phyloP scores from a whole-genome alignment of 2,329 filamentous ascomycete species.

The Fusarium burgessii region DNA sequence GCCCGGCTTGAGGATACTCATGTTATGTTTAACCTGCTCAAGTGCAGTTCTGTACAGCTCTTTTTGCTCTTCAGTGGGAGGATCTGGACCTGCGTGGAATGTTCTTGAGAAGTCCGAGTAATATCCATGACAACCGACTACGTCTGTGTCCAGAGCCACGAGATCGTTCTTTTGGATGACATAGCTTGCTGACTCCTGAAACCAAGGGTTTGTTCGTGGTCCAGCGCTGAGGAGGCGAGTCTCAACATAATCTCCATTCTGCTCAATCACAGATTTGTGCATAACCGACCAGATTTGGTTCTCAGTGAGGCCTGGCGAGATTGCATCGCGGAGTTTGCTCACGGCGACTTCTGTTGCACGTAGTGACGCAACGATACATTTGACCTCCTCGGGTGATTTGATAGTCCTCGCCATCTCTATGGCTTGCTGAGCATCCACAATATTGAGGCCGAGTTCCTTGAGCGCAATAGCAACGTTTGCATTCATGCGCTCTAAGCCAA shows the following conservation, averaged over 20 bases:
- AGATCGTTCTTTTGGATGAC: constrained; percentile 9
- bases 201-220: constrained; percentile 4
- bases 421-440: constrained; percentile 1
- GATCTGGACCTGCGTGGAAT: constrained; percentile 4
- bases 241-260: constrained; percentile 10
- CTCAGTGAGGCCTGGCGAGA: constrained; percentile 2
- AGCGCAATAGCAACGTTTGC: constrained; percentile 1
- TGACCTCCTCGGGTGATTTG: constrained; percentile 5
- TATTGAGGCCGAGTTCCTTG: not conserved
- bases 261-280: constrained; percentile 10
- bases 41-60: not conserved
- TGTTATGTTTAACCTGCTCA: constrained; percentile 6
- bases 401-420: constrained; percentile 5
- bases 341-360: constrained; percentile 5
- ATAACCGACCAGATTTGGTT: constrained; percentile 6
- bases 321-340: not conserved
- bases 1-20: constrained; percentile 11
- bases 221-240: not conserved
- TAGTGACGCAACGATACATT: not conserved
- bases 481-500: constrained; percentile 11
- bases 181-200: constrained; percentile 15
- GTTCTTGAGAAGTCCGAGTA: constrained; percentile 14
- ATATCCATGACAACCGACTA: constrained; percentile 17
- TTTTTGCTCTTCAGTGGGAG: constrained; percentile 1
- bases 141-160: constrained; percentile 7